A percentile compares a stretch with the other conserved stretches of the same genome.
These are phyloP conservation scores for Bacidia gigantensis DNA, from an alignment of 495 filamentous ascomycete species.

Conservation along the genomic window DNA sequence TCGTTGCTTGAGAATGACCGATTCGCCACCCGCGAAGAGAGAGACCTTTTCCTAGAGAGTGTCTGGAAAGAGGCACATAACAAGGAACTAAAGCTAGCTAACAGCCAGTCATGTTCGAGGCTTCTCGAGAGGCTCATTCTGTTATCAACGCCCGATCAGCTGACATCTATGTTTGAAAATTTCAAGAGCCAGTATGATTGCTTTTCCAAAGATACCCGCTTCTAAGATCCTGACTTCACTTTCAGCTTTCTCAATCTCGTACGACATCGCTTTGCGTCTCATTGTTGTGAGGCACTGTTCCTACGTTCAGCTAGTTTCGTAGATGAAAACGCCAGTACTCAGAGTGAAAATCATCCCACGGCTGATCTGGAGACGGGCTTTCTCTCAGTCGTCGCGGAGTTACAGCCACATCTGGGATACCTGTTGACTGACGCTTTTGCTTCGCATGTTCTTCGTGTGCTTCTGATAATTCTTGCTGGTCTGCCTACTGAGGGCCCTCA, in stretches of 20 bases:
- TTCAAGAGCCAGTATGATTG: conserved; percentile 68
- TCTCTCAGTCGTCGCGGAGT: conserved; percentile 63
- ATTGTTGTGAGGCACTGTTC: conserved; percentile 93
- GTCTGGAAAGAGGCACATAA: conserved; percentile 75
- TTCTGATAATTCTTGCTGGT: conserved; percentile 76
- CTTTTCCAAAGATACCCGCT: too few relatives aligned
- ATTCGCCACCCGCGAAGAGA: conserved; percentile 66
- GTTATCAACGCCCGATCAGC: conserved; percentile 62
- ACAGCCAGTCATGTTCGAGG: conserved; percentile 86
- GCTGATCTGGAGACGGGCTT: conserved; percentile 73
- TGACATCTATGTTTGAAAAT: conserved; percentile 70
- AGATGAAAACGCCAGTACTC: conserved; percentile 41
- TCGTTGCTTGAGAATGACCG: conserved; percentile 78
- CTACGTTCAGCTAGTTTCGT: conserved; percentile 65
- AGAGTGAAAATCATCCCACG: conserved; percentile 14
- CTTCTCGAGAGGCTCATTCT: conserved; percentile 84
- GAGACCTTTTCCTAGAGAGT: conserved; percentile 65
- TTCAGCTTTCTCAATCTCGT: conserved; percentile 65
- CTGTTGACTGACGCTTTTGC: conserved; percentile 79
- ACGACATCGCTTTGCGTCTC: conserved; percentile 88
- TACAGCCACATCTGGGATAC: conserved; percentile 71
- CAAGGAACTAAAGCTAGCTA: conserved; percentile 91
- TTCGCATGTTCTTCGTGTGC: conserved; percentile 75
- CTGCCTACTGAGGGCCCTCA: conserved; percentile 52
- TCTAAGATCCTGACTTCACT: conserved; percentile 9